Evolutionary conservation across 2,329 filamentous ascomycete genomes (phyloP), one percentile per base, ranked within the genome.

Genomic region (Alternaria sp.): DNA sequence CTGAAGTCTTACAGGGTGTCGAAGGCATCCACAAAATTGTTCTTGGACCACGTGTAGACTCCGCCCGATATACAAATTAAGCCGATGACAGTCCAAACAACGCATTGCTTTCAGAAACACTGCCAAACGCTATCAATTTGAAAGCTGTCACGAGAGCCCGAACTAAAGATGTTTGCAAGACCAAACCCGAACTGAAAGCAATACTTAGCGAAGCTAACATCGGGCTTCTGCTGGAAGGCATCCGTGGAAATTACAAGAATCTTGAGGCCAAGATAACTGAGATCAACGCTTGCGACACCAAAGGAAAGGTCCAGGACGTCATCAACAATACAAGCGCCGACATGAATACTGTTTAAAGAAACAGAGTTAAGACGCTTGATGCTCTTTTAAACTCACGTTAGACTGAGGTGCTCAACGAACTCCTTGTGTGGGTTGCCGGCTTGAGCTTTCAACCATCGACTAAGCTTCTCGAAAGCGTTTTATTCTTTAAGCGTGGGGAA

Each of bases 221-320:
- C 44, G 46, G 63, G 26, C 54, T 54, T 21, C 14, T 67, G 31
- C 31, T 67, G 1, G 52, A 56, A n/a, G 51, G 56, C 26, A 56
- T 65, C 2, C 54, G 36, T 41, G 60, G 60, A 51, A 51, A 51
- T n/a, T 63, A 62, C 17, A 41, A 49, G 3, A 56, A 54, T 5
- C 39, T 67, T 1, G 60, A 67, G 48, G 58, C 56, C 1, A 67
- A 67, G 41, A 41, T 65, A 2, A 54, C 54, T 2, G 50, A 62
- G 34, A 65, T 67, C 31, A 56, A 60, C 10, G 41, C 60, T 3
- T 67, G 64, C 48, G 54, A 67, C 31, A 63, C 65, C 4, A 61
- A 65, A 29, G 31, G 46, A n/a, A 48, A 58, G 17, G 58, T 67
- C 23, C 54, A 53, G 21, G 56, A 58, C 0, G 49, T 65, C 26